These are phyloP conservation scores for Arbutus unedo DNA, from an alignment of 148 eudicot species.

Conservation along the genomic window DNA sequence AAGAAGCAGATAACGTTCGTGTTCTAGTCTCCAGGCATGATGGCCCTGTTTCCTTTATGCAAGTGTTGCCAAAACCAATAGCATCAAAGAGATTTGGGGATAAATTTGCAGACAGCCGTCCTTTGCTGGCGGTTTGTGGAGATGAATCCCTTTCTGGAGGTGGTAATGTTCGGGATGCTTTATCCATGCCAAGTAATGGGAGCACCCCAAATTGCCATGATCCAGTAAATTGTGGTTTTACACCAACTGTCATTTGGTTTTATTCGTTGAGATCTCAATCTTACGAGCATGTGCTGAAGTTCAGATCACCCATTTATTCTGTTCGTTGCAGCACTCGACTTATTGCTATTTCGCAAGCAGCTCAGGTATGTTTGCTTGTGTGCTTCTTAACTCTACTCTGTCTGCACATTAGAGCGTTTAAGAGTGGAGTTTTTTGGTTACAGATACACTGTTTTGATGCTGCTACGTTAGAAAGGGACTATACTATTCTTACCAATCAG, in stretches of 20 bases:
- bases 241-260: slow-evolving; percentile 60
- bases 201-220: slow-evolving; percentile 31
- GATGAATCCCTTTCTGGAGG: slow-evolving; percentile 53
- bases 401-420: neutral
- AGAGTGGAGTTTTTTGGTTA: slow-evolving; percentile 9
- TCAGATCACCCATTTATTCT: slow-evolving; percentile 61
- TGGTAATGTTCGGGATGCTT: slow-evolving; percentile 33
- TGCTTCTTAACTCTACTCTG: neutral
- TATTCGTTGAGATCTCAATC: slow-evolving; percentile 67
- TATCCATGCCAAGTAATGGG: slow-evolving; percentile 31
- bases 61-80: slow-evolving; percentile 60
- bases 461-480: slow-evolving; percentile 71
- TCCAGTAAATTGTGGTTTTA: slow-evolving; percentile 33
- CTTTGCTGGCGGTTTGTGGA: slow-evolving; percentile 64
- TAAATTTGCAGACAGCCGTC: slow-evolving; percentile 52
- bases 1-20: slow-evolving; percentile 66
- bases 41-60: slow-evolving; percentile 73
- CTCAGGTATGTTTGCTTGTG: slow-evolving; percentile 53
- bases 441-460: slow-evolving; percentile 88
- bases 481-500: slow-evolving; percentile 70
- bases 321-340: slow-evolving; percentile 79
- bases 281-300: slow-evolving; percentile 56
- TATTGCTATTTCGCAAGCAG: slow-evolving; percentile 68
- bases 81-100: slow-evolving; percentile 40
- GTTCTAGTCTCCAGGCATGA: slow-evolving; percentile 64